These are phyloP conservation scores for Phialocephala subalpina DNA, from an alignment of 2,329 filamentous ascomycete genomes.

Conservation along the genomic window DNA sequence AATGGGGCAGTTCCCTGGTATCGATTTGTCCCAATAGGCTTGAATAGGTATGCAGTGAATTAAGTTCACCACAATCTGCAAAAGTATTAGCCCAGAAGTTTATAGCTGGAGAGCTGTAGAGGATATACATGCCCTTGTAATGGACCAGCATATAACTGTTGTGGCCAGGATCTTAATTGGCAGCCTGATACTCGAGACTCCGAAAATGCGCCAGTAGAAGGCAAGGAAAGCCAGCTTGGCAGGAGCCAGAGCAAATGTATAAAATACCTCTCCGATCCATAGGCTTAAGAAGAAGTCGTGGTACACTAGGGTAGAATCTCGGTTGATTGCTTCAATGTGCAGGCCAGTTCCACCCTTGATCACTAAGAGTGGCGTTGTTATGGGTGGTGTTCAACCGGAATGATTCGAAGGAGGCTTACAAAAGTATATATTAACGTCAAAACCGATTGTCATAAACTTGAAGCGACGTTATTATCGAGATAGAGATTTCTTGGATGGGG, in stretches of 20 bases:
- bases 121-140: constrained; percentile 4
- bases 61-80: constrained; percentile 9
- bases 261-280: constrained; percentile 12
- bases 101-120: not conserved
- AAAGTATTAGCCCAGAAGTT: not conserved
- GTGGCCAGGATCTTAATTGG: constrained; percentile 7
- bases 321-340: not conserved
- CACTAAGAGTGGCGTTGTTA: not conserved
- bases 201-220: constrained; percentile 8
- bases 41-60: not conserved
- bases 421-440: constrained; percentile 8
- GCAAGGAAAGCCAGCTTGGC: constrained; percentile 10
- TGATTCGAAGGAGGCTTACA: constrained; percentile 2
- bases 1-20: not conserved
- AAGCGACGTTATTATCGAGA: constrained; percentile 7
- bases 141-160: constrained; percentile 1
- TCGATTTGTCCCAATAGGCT: constrained; percentile 3
- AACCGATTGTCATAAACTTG: constrained; percentile 7
- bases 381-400: not conserved
- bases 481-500: not conserved
- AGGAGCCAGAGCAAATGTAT: constrained; percentile 8
- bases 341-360: too few species aligned
- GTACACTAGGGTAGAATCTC: not conserved
- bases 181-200: constrained; percentile 6
- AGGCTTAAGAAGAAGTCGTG: constrained; percentile 7